phyloP scores from a whole-genome alignment of 2,329 filamentous ascomycete genomes.

The Epicoccum sorghinum region DNA sequence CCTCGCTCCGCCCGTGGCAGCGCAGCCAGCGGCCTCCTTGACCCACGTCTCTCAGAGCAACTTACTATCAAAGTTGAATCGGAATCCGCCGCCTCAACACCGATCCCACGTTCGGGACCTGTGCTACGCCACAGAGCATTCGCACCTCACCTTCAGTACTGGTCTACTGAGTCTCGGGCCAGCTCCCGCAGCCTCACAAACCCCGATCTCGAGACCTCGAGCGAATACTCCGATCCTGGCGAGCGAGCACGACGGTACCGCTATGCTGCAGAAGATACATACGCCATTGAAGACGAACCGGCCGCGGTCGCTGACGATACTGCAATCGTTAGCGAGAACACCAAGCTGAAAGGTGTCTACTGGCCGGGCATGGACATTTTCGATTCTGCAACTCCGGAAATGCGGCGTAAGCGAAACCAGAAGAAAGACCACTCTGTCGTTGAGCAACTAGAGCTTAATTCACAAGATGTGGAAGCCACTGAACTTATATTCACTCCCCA shows the following conservation, averaged over 20 bases:
- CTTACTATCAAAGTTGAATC: slow-evolving; percentile 44
- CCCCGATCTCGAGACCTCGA: slow-evolving; percentile 46
- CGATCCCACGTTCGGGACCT: slow-evolving; percentile 36
- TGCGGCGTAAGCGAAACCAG: slow-evolving; percentile 77
- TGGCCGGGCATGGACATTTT: slow-evolving; percentile 84
- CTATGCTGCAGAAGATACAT: slow-evolving; percentile 34
- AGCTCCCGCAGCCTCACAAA: slow-evolving; percentile 47
- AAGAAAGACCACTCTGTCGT: slow-evolving; percentile 77
- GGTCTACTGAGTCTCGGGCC: slow-evolving; percentile 43
- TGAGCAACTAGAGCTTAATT: slow-evolving; percentile 68
- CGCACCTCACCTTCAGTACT: slow-evolving; percentile 47
- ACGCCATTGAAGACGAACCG: slow-evolving; percentile 42
- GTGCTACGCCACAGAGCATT: slow-evolving; percentile 41
- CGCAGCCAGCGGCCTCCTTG: slow-evolving; percentile 36
- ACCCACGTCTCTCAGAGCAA: slow-evolving; percentile 47
- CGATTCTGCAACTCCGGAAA: slow-evolving; percentile 75
- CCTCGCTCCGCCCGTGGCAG: slow-evolving; percentile 32
- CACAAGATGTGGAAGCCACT: slow-evolving; percentile 65
- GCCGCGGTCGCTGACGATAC: slow-evolving; percentile 28
- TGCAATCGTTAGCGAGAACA: slow-evolving; percentile 46
- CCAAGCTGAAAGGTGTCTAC: slow-evolving; percentile 71
- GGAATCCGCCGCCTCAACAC: slow-evolving; percentile 34
- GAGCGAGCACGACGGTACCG: slow-evolving; percentile 32
- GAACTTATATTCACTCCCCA: slow-evolving; percentile 67
- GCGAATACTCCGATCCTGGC: slow-evolving; percentile 45